These are phyloP conservation scores for Xerocomus brunneocitrinus DNA, from an alignment of 768 basidiomycete genomes.

Conservation along the genomic window DNA sequence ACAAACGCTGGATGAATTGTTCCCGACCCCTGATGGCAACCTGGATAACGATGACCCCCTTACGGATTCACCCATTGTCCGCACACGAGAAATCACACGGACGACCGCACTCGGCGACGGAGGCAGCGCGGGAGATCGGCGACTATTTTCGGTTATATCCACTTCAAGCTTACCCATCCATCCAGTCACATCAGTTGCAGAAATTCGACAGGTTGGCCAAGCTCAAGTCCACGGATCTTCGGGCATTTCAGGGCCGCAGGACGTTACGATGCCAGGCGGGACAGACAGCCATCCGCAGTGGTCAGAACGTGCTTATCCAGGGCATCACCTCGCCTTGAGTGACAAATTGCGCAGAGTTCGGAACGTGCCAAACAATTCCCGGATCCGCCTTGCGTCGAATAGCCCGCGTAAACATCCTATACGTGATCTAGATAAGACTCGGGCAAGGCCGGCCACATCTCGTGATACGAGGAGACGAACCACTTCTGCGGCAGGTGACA, in stretches of 20 bases:
- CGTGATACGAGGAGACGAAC: constrained; percentile 29
- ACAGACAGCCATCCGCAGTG: constrained; percentile 4
- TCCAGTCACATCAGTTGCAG: constrained; percentile 9
- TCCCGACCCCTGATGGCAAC: constrained; percentile 13
- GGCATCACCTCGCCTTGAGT: background rate
- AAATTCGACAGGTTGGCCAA: constrained; percentile 5
- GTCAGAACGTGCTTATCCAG: constrained; percentile 7
- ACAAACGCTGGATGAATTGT: constrained; percentile 26
- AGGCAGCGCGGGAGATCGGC: constrained; percentile 11
- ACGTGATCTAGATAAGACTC: constrained; percentile 21
- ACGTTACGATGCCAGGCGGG: constrained; percentile 6
- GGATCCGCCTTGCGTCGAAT: constrained; percentile 12
- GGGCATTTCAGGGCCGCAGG: constrained; percentile 23
- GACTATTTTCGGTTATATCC: constrained; percentile 6
- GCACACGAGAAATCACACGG: constrained; percentile 9
- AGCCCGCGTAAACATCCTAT: constrained; percentile 19
- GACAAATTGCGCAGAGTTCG: constrained; percentile 7
- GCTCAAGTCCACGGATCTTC: constrained; percentile 23
- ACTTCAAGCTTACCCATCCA: constrained; percentile 4
- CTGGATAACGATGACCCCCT: constrained; percentile 4
- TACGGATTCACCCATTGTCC: constrained; percentile 28
- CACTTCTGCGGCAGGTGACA: constrained; percentile 31
- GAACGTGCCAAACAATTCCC: constrained; percentile 11
- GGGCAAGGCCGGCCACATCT: constrained; percentile 20
- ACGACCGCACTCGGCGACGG: constrained; percentile 7